Conservation (phyloP, 2,329 filamentous ascomycete genomes). For the Gliomastix tumulicola region DNA sequence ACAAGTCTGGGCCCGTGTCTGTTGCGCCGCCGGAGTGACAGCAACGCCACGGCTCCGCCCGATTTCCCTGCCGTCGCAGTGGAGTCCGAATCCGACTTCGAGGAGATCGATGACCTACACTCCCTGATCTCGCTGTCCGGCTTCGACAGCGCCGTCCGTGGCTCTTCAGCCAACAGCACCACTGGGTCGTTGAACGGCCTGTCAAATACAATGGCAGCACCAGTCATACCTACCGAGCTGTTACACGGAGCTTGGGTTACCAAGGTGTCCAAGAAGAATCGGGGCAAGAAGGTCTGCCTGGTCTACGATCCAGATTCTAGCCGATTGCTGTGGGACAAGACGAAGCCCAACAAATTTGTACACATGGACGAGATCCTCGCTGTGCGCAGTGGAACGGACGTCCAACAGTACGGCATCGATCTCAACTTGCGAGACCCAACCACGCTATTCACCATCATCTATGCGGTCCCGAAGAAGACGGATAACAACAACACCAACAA, state of each 20-base stretch:
- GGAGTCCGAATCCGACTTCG: constrained; percentile 53
- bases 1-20: constrained; percentile 86
- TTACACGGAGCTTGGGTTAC: constrained; percentile 71
- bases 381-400: constrained; percentile 75
- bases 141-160: constrained; percentile 34
- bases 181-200: constrained; percentile 38
- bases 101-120: constrained; percentile 37
- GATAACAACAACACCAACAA: constrained; percentile 74
- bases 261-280: constrained; percentile 81
- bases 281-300: constrained; percentile 61
- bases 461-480: constrained; percentile 68
- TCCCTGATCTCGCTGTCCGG: constrained; percentile 25
- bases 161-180: constrained; percentile 41
- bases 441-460: constrained; percentile 89
- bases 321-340: constrained; percentile 82
- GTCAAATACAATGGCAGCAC: constrained; percentile 46
- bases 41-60: constrained; percentile 63
- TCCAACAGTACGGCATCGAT: constrained; percentile 83
- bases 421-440: constrained; percentile 61
- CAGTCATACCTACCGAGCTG: constrained; percentile 69
- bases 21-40: constrained; percentile 81
- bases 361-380: constrained; percentile 95
- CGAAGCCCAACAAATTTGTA: constrained; percentile 72
- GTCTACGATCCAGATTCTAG: constrained; percentile 76
- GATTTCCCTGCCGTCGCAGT: constrained; percentile 31